These are phyloP conservation scores for Lachancea nothofagi DNA, from an alignment of 805 yeast genomes.

Conservation along the genomic window DNA sequence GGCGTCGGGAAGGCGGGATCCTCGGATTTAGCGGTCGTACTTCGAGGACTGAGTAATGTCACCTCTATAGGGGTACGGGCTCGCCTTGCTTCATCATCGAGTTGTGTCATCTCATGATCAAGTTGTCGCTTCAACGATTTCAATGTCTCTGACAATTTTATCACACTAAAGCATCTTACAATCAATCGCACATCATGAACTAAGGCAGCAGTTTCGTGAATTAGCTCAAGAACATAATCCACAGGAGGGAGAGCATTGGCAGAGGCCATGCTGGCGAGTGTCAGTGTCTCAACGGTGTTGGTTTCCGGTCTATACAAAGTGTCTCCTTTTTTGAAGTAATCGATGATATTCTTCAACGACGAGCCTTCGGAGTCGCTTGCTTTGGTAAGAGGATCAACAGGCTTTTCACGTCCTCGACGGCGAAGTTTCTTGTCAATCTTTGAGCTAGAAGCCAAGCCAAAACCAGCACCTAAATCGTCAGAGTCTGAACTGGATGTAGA, in stretches of 20 bases:
- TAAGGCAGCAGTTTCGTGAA: slow-evolving; percentile 56
- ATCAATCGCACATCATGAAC: slow-evolving; percentile 61
- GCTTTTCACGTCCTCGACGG: slow-evolving; percentile 23
- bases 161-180: slow-evolving; percentile 32
- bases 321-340: slow-evolving; percentile 7
- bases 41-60: background rate
- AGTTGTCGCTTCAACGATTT: slow-evolving; percentile 20
- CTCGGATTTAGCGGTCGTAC: background rate
- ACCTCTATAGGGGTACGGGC: slow-evolving; percentile 3
- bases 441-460: slow-evolving; percentile 27
- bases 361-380: slow-evolving; percentile 1
- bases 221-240: slow-evolving; percentile 49
- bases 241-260: slow-evolving; percentile 52
- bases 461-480: slow-evolving; percentile 21
- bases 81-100: slow-evolving; percentile 11
- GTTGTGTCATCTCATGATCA: slow-evolving; percentile 11
- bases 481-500: slow-evolving; percentile 25
- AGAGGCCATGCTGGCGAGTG: slow-evolving; percentile 53
- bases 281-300: slow-evolving; percentile 32
- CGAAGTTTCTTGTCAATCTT: slow-evolving; percentile 27
- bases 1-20: background rate
- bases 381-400: slow-evolving; percentile 28
- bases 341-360: slow-evolving; percentile 4
- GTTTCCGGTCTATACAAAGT: slow-evolving; percentile 11
- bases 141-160: slow-evolving; percentile 26